Evolutionary conservation across 768 basidiomycete genomes (phyloP), one percentile per base, ranked within the genome.

Genomic region (Boletellus ananas): DNA sequence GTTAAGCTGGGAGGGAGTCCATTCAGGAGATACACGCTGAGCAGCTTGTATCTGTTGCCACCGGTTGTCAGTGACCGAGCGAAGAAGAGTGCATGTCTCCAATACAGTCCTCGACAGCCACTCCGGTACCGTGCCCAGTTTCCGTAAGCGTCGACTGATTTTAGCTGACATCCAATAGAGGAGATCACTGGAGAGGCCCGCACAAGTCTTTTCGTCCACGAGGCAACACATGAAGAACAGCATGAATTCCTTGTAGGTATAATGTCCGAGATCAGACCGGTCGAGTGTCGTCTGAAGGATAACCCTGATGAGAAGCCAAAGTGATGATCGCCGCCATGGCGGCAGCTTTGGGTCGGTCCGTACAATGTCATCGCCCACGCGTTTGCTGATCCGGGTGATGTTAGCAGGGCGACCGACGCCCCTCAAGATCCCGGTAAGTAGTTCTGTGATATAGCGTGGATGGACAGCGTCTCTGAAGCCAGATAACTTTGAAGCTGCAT

Each of bases 221-320:
- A 66, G 52, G 17, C 53, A 31, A 3, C 68, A 54, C 23, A 74
- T 55, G 43, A 78, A 60, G 43, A 69, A 79, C 3, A 74, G 36
- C 57, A 79, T 72, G 60, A 81, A 81, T 3, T 31, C 13, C 46
- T 81, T 81, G 63, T 82, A 81, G 0, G 60, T 58, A 13, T 34
- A 40, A 6, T 31, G 9, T 1, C 54, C 58, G 4, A 45, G 40
- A 35, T 47, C 5, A 12, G 49, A 45, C 5, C 34, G 48, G 18
- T 44, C 47, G 10, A 70, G 37, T 0, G 71, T 49, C 2, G 65
- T 68, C 38, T 74, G 71, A 13, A 74, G 38, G 1, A 50, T 51
- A 1, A 73, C 60, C n/a, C 67, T 60, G 21, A 70, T 49, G 20
- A 69, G 37, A 13, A 73, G 61, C 71, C 71, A 74, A 6, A 72